Percentiles rank a stretch among this genome's conserved stretches.
These are phyloP conservation scores for Eucalyptus marginata DNA, from an alignment of 345 rosid genomes.

Conservation along the genomic window DNA sequence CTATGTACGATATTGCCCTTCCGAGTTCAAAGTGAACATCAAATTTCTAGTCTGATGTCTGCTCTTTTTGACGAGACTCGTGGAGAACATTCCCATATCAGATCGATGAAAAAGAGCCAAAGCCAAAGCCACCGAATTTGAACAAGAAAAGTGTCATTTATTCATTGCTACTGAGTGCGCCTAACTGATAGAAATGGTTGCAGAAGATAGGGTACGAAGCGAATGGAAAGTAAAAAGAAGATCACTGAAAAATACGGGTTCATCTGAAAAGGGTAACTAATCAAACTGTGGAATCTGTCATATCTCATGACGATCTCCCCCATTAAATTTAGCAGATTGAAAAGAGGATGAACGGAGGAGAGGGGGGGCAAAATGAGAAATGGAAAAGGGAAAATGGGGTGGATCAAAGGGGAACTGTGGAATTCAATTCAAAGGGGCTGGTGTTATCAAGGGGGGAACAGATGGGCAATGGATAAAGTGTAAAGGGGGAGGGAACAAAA, in stretches of 20 bases:
- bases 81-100: neutral
- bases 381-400: neutral
- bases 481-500: constrained; percentile 14
- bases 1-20: neutral
- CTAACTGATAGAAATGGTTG: neutral
- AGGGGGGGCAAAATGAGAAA: neutral
- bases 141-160: neutral
- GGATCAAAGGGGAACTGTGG: neutral
- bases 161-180: neutral
- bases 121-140: neutral
- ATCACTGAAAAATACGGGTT: neutral
- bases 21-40: neutral
- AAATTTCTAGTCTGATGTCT: neutral
- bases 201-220: neutral
- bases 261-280: neutral
- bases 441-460: neutral
- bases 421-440: neutral
- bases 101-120: neutral
- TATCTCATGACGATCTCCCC: neutral
- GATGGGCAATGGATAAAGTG: constrained; percentile 11
- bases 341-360: neutral
- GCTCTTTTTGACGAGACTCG: neutral
- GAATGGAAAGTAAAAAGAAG: neutral
- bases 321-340: neutral
- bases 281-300: neutral